Base-by-base conservation (phyloP, 2,329 filamentous ascomycete genomes). In the Thermoascus crustaceus region DNA sequence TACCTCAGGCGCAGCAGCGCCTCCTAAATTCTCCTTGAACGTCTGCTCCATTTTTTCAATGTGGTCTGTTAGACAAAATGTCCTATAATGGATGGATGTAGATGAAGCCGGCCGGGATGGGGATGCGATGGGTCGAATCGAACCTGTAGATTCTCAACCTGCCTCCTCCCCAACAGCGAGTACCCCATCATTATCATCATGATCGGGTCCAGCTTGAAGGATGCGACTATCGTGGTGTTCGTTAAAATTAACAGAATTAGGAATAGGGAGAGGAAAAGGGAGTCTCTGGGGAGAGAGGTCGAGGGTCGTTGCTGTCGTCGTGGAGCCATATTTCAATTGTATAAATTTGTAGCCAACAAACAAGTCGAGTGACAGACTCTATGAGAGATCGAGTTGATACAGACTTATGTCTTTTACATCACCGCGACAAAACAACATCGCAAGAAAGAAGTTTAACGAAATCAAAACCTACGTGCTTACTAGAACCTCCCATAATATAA, bases 61-160 rank as follows among this genome's bases (percentile, higher is more conserved):
- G n/a, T 11, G 1, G 3, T 5, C 10, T 7, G 7, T 7, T 11
- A 10, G 18, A 29, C 14, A 5, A 6, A 29, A 16, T 17, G 18
- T 13, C n/a, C 11, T 8, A 18, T 10, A 5, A 18, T 18, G 14
- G 3, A 17, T 13, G n/a, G n/a, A 26, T n/a, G n/a, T n/a, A 29
- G 4, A 18, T 29, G 13, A 18, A 4, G 14, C 7, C 1, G 7
- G 24, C 7, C n/a, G 18, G 5, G 3, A 18, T 2, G n/a, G 11
- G 2, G 8, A 4, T 9, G 7, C 21, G 11, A 17, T 17, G 7
- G n/a, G 11, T 10, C 3, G n/a, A 9, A 25, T 5, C 22, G 10
- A 5, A 32, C 35, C 35, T 38, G 35, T 24, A 38, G 20, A 38
- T 38, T 34, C 9, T 38, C 27, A 32, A 13, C 10, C 19, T 38